Evolutionary conservation across 2,329 filamentous ascomycete species (phyloP), one percentile per base, ranked within the genome.

Genomic region (Aspergillus persii): DNA sequence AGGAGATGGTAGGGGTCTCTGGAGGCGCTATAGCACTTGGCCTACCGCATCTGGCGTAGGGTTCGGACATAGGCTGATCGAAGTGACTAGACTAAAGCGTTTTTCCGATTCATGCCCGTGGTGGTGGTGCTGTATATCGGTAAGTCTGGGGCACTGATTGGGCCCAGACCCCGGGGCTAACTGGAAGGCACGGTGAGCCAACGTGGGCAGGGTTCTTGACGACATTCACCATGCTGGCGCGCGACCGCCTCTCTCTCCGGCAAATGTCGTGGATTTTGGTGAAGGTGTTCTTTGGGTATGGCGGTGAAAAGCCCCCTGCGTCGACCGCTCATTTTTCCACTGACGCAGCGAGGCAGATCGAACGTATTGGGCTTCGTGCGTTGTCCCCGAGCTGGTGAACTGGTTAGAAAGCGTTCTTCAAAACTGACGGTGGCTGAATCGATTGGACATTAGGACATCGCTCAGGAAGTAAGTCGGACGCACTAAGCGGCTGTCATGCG

Each of bases 111-210:
- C 61, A 72, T 86, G 57, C 89, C 91, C 1, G 82, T 94, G 29
- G 90, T 96, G 48, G 79, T 91, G 51, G 89, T 96, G 56, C 79
- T 96, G 54, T 96, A 96, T 71, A 78, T 95, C 51, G 91, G 84
- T 86, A 69, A 61, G 72, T 69, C 12, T 12, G 12, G 57, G 58
- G 52, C 36, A 46, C 44, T 46, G 29, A 26, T 31, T 33, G 30
- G 23, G 46, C 46, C 18, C 15, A 31, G 46, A 29, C 8, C 44
- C 23, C 8, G 29, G 44, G 58, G 12, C 33, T 11, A 36, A 36
- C 6, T 11, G 26, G 18, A 53, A 53, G 39, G 53, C 60, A 56
- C 54, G 63, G 50, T 41, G 33, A 23, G 18, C 47, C 48, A 53
- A 58, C 58, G 26, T 54, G 12, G 33, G 41, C 63, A 84, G 86